Percentiles rank a stretch among this genome's conserved stretches.
Conservation (phyloP, 2,329 filamentous ascomycete genomes). For the Sporothrix variecibatus region DNA sequence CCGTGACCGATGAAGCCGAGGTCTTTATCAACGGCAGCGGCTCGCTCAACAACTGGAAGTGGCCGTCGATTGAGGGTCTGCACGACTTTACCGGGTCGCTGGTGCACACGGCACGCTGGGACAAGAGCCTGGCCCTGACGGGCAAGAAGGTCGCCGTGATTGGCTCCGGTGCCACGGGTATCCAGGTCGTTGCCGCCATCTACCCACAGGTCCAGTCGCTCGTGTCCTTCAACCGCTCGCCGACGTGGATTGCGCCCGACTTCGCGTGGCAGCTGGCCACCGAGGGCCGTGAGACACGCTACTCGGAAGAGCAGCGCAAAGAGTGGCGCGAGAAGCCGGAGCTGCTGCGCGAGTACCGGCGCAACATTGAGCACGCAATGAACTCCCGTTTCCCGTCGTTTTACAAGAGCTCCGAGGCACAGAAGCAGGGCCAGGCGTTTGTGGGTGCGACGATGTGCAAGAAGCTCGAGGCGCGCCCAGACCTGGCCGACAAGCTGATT, state of each 20-base stretch:
- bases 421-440: constrained; percentile 43
- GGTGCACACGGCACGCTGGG: constrained; percentile 59
- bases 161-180: constrained; percentile 55
- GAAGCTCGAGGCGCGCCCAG: background rate
- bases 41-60: constrained; percentile 43
- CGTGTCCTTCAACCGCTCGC: constrained; percentile 37
- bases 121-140: constrained; percentile 48
- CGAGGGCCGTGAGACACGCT: constrained; percentile 16
- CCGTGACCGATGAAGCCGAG: constrained; percentile 17
- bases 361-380: constrained; percentile 24
- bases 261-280: constrained; percentile 10
- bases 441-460: constrained; percentile 42
- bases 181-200: constrained; percentile 44
- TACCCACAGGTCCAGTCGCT: constrained; percentile 25
- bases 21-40: constrained; percentile 20
- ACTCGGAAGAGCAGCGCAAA: constrained; percentile 23
- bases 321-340: constrained; percentile 23
- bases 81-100: constrained; percentile 53
- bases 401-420: constrained; percentile 1
- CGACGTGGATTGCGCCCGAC: constrained; percentile 37
- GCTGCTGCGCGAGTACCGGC: constrained; percentile 17
- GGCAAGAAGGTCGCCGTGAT: constrained; percentile 53
- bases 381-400: constrained; percentile 24
- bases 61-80: constrained; percentile 54
- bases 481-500: constrained; percentile 39